Percentiles rank a stretch among this genome's conserved stretches.
These are phyloP conservation scores for Phycomyces nitens DNA, from an alignment of 192 early-diverging fungal species.

Conservation along the genomic window DNA sequence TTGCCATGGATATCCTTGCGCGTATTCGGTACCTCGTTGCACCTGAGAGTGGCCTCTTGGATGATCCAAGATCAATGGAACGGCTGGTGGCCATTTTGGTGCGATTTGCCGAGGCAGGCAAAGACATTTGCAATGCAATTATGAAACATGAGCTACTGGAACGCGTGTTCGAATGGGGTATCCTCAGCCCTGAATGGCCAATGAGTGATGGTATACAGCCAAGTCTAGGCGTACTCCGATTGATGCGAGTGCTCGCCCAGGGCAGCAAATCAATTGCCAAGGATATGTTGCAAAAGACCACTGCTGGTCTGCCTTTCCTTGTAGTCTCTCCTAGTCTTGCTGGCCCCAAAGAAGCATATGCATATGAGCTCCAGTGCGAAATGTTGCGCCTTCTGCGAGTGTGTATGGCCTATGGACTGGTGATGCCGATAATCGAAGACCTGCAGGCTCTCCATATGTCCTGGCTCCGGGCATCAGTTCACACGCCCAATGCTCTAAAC, in stretches of 20 bases:
- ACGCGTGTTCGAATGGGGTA: conserved; percentile 34
- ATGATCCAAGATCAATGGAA: conserved; percentile 24
- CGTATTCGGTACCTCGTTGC: conserved; percentile 57
- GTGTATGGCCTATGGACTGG: conserved; percentile 48
- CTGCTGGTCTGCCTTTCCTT: conserved; percentile 39
- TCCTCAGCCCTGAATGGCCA: conserved; percentile 44
- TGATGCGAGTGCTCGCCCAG: conserved; percentile 38
- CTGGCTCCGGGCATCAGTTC: conserved; percentile 23
- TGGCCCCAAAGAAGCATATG: conserved; percentile 7
- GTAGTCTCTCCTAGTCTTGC: conserved; percentile 32
- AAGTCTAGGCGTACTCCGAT: conserved; percentile 23
- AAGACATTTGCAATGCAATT: conserved; percentile 39
- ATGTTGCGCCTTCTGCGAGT: conserved; percentile 42
- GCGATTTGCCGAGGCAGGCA: conserved; percentile 42
- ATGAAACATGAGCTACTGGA: conserved; percentile 45
- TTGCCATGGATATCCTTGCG: conserved; percentile 57
- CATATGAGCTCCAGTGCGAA: conserved; percentile 37
- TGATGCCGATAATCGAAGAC: conserved; percentile 43
- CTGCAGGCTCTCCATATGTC: conserved; percentile 27
- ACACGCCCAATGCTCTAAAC: not conserved
- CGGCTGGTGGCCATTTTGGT: conserved; percentile 50
- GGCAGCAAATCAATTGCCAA: conserved; percentile 41
- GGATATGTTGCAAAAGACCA: conserved; percentile 32
- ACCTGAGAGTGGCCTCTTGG: conserved; percentile 28
- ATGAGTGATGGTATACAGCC: conserved; percentile 27